A percentile compares a stretch with the other conserved stretches of the same genome.
These are phyloP conservation scores for Mallotus repandus DNA, from an alignment of 441 rosid genomes.

Conservation along the genomic window DNA sequence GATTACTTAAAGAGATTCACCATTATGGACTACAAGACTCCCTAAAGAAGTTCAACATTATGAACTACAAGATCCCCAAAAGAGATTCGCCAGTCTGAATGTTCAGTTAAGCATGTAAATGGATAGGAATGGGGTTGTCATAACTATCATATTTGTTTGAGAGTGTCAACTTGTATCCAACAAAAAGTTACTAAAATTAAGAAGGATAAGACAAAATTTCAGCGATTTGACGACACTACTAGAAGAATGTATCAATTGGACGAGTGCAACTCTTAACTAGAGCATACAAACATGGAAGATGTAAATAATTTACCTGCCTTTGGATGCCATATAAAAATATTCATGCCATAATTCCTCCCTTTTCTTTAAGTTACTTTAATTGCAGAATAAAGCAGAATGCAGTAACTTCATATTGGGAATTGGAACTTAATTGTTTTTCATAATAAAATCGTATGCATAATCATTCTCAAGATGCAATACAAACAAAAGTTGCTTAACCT, in stretches of 20 bases:
- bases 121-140: neutral
- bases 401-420: slow-evolving; percentile 14
- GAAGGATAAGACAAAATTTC: neutral
- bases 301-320: too few species aligned
- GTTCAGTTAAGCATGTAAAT: slow-evolving; percentile 6
- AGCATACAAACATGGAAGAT: too few species aligned
- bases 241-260: neutral
- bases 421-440: neutral
- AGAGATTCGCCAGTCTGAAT: neutral
- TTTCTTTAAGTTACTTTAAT: neutral
- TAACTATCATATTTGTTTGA: neutral
- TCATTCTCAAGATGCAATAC: slow-evolving; percentile 13
- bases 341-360: neutral
- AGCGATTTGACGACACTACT: neutral
- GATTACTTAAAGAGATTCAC: neutral
- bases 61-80: too few species aligned
- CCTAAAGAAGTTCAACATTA: too few species aligned
- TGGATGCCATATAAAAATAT: too few species aligned
- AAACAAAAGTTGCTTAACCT: slow-evolving; percentile 48
- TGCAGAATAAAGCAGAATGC: neutral
- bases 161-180: neutral
- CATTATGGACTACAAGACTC: too few species aligned
- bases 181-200: neutral
- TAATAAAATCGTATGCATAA: slow-evolving; percentile 3
- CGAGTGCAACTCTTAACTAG: neutral